Evolutionary conservation across 179 eudicot genomes (phyloP).

Genomic region (Pouteria campechiana): DNA sequence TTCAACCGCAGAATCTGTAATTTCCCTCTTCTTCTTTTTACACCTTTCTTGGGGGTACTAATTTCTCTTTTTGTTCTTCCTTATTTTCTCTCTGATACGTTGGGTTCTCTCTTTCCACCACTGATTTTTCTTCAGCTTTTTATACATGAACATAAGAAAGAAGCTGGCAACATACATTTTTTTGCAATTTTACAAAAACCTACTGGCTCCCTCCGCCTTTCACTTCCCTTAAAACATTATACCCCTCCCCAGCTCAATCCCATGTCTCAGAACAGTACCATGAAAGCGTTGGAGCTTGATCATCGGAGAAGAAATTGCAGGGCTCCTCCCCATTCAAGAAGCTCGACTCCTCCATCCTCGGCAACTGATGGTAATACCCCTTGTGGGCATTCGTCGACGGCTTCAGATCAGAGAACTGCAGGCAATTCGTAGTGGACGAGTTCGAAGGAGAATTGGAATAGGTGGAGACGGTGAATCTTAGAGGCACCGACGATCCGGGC

Average conservation of each 20-base stretch:
- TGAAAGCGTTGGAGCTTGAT: conserved; percentile 64
- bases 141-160: too few species aligned
- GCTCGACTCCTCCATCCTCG: conserved; percentile 63
- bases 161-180: too few species aligned
- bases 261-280: conserved; percentile 63
- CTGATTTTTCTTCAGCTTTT: too few species aligned
- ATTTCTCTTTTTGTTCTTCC: too few species aligned
- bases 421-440: conserved; percentile 11
- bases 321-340: conserved; percentile 64
- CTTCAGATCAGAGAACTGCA: conserved; percentile 20
- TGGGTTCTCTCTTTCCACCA: too few species aligned
- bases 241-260: conserved; percentile 16
- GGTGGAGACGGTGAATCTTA: conserved; percentile 10
- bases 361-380: conserved; percentile 39
- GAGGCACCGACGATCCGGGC: conserved; percentile 10
- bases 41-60: too few species aligned
- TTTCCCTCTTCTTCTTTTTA: too few species aligned
- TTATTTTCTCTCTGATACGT: too few species aligned
- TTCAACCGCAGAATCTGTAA: too few species aligned
- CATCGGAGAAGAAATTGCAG: conserved; percentile 68
- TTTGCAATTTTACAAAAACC: too few species aligned
- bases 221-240: too few species aligned
- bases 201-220: too few species aligned
- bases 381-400: conserved; percentile 12
- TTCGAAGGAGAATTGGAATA: conserved; percentile 11